A percentile compares a stretch with the other conserved stretches of the same genome.
These are phyloP conservation scores for Torulaspora quercuum DNA, from an alignment of 805 yeast genomes.

Conservation along the genomic window DNA sequence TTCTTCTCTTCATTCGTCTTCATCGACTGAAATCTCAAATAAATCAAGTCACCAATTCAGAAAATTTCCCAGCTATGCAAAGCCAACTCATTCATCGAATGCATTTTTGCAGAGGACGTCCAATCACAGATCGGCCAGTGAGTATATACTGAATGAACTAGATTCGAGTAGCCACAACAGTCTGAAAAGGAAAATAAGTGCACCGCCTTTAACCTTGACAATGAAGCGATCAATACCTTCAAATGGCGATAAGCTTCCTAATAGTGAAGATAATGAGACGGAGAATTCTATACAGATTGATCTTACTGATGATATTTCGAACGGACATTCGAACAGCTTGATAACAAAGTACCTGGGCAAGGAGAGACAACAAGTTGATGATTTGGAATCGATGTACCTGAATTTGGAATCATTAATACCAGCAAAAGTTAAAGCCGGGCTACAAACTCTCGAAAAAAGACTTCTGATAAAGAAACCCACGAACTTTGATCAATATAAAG, in stretches of 20 bases:
- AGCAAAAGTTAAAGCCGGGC: slow-evolving; percentile 11
- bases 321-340: slow-evolving; percentile 25
- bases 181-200: slow-evolving; percentile 26
- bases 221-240: slow-evolving; percentile 1
- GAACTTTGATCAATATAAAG: background rate
- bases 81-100: slow-evolving; percentile 29
- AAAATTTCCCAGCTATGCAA: slow-evolving; percentile 33
- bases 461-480: slow-evolving; percentile 7
- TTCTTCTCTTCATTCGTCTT: slow-evolving; percentile 13
- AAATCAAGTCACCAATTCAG: slow-evolving; percentile 34
- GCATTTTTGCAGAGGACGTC: slow-evolving; percentile 13
- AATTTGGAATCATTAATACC: slow-evolving; percentile 10
- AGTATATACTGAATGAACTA: slow-evolving; percentile 17
- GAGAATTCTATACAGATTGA: slow-evolving; percentile 25
- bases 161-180: slow-evolving; percentile 3
- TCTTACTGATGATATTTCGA: slow-evolving; percentile 31
- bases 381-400: slow-evolving; percentile 11
- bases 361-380: slow-evolving; percentile 3
- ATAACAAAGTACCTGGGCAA: slow-evolving; percentile 29
- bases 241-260: slow-evolving; percentile 1
- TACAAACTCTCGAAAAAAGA: slow-evolving; percentile 23
- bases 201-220: slow-evolving; percentile 19
- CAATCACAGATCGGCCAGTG: slow-evolving; percentile 29
- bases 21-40: slow-evolving; percentile 42
- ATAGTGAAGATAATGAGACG: background rate